Percentiles rank a stretch among this genome's conserved stretches.
These are phyloP conservation scores for Zymoseptoria ardabiliae DNA, from an alignment of 2,329 filamentous ascomycete species.

Conservation along the genomic window DNA sequence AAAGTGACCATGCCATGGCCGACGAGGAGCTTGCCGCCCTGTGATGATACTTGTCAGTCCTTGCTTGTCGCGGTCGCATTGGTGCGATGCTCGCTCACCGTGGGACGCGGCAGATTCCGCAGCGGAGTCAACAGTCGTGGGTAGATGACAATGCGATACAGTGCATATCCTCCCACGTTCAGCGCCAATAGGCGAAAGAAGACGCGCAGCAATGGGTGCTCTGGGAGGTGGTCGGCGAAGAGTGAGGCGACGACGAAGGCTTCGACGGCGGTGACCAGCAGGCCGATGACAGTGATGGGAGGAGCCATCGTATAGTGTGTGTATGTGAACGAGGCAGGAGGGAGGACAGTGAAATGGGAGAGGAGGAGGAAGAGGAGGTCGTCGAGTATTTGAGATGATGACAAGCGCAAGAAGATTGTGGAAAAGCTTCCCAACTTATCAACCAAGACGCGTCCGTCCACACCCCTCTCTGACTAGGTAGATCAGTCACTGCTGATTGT, in stretches of 20 bases:
- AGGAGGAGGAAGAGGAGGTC: neutral
- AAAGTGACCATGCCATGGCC: conserved; percentile 33
- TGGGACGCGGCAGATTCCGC: conserved; percentile 32
- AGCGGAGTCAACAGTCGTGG: conserved; percentile 35
- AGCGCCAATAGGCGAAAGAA: conserved; percentile 13
- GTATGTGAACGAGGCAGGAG: neutral
- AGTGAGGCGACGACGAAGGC: conserved; percentile 4
- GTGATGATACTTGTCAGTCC: conserved; percentile 1
- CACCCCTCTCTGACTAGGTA: neutral
- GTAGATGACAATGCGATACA: conserved; percentile 23
- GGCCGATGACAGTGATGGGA: neutral
- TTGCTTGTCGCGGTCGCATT: neutral
- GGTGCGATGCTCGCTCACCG: conserved; percentile 1
- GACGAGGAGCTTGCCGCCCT: conserved; percentile 25
- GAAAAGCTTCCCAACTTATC: neutral
- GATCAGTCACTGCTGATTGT: neutral
- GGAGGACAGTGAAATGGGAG: neutral
- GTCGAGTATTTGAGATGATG: neutral
- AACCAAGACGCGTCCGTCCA: neutral
- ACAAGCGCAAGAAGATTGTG: neutral
- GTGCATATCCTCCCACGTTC: conserved; percentile 7
- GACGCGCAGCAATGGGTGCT: conserved; percentile 15
- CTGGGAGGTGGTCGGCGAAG: conserved; percentile 15
- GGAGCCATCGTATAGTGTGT: neutral
- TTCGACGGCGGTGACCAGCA: conserved; percentile 9